Base-by-base conservation (phyloP, 768 basidiomycete genomes). In the Hirschioporus abietinus region DNA sequence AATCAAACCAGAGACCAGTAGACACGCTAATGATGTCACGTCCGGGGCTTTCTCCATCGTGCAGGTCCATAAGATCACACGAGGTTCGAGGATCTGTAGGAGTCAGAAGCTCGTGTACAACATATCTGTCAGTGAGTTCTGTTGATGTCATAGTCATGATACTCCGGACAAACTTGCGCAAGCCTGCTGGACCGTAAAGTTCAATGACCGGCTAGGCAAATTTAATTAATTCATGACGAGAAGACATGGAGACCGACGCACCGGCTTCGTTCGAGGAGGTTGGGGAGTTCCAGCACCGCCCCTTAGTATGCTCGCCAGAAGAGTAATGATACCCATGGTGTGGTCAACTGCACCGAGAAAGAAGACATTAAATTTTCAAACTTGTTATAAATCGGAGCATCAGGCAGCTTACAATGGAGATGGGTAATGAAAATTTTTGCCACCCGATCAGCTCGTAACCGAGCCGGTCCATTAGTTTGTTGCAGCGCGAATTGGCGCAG, bases 351-450 rank as follows among this genome's bases (percentile, higher is more conserved):
- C 66, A 68, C 58, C 35, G 65, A 34, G 8, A 8, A 17, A 15
- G 52, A n/a, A 35, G 69, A 18, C 8, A 61, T 57, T 24, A 30
- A 52, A 68, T 34, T 42, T 20, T 7, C 18, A 24, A 5, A 27
- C 36, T 66, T 15, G 10, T 18, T 23, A 35, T 42, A 52, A 30
- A 20, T 57, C 35, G 35, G 30, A 30, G 30, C 30, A 30, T 25
- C 23, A 58, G 17, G 35, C 59, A 62, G 71, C 77, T 61, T 72
- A 88, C 93, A 86, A 72, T 95, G 93, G 86, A 93, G 88, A 71
- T 94, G 93, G 1, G 93, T 94, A 64, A 95, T 81, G 74, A 95
- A 93, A 59, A 95, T 83, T 72, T 89, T 91, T 1, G 77, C 76
- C 30, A 94, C 79, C 66, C 78, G 66, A 17, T 7, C 64, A 63